A percentile compares a stretch with the other conserved stretches of the same genome.
These are phyloP conservation scores for Phaffomyces antillensis DNA, from an alignment of 805 yeast genomes.

Conservation along the genomic window DNA sequence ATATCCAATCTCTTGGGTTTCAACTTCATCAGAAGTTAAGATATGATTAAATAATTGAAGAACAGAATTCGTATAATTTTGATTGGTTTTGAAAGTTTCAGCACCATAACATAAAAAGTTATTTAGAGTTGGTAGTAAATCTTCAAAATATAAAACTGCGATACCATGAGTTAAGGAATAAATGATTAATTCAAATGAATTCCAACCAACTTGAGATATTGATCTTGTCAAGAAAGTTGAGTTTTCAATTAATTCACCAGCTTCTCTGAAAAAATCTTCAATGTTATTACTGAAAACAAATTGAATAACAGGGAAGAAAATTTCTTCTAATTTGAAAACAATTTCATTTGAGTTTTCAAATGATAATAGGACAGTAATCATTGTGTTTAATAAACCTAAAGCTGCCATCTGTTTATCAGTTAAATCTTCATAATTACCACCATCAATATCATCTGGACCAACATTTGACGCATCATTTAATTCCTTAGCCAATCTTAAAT, in stretches of 20 bases:
- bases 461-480: constrained; percentile 51
- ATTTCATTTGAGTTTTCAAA: constrained; percentile 74
- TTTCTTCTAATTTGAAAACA: constrained; percentile 56
- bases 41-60: constrained; percentile 42
- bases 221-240: constrained; percentile 53
- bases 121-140: constrained; percentile 63
- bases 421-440: constrained; percentile 28
- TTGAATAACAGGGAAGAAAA: constrained; percentile 61
- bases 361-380: constrained; percentile 73
- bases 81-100: constrained; percentile 40
- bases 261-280: constrained; percentile 70
- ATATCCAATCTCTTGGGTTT: constrained; percentile 46
- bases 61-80: constrained; percentile 40
- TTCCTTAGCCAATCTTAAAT: constrained; percentile 62
- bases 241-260: constrained; percentile 68
- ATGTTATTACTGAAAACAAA: constrained; percentile 59
- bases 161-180: constrained; percentile 34
- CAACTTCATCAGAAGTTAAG: constrained; percentile 37
- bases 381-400: constrained; percentile 70
- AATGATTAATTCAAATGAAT: constrained; percentile 47
- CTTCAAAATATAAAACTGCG: constrained; percentile 67
- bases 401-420: constrained; percentile 80
- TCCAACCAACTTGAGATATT: constrained; percentile 73
- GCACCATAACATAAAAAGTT: constrained; percentile 62
- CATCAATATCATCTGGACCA: constrained; percentile 32